Percentiles rank a stretch among this genome's conserved stretches.
Evolutionary conservation across 495 filamentous ascomycete species (phyloP).

Genomic region (Astrothelium subdiscretum): DNA sequence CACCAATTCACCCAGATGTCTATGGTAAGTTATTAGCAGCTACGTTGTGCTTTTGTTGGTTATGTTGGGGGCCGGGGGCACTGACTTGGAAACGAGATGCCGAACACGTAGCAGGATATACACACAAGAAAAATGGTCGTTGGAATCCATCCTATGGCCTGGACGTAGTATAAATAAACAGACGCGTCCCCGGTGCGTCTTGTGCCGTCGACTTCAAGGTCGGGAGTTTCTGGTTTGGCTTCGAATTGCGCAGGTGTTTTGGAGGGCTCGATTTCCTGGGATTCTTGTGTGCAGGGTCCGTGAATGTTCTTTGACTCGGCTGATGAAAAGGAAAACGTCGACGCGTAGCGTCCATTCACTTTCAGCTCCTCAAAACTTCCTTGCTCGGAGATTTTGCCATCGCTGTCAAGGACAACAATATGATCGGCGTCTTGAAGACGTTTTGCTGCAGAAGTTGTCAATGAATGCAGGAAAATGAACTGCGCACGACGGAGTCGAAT

Average conservation of each 20-base stretch:
- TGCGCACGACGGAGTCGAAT: slow-evolving; percentile 19
- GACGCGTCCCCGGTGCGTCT: slow-evolving; percentile 21
- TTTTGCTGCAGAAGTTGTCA: slow-evolving; percentile 17
- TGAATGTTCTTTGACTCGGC: slow-evolving; percentile 9
- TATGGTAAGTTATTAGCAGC: slow-evolving; percentile 7
- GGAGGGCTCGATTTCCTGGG: neutral
- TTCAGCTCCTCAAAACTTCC: slow-evolving; percentile 31
- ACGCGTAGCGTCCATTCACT: slow-evolving; percentile 23
- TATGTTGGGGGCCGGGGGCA: neutral
- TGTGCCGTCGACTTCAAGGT: slow-evolving; percentile 11
- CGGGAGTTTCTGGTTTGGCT: neutral
- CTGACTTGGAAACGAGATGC: slow-evolving; percentile 15
- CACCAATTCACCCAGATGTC: slow-evolving; percentile 47
- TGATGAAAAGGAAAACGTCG: slow-evolving; percentile 8
- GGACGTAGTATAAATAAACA: slow-evolving; percentile 21
- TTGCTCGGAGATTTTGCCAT: slow-evolving; percentile 33
- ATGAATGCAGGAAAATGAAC: slow-evolving; percentile 6
- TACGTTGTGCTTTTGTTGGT: neutral
- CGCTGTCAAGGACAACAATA: slow-evolving; percentile 32
- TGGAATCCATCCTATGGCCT: slow-evolving; percentile 15
- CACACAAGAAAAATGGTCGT: slow-evolving; percentile 24
- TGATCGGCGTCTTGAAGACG: slow-evolving; percentile 35
- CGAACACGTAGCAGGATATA: slow-evolving; percentile 19
- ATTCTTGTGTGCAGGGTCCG: neutral
- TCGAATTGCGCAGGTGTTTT: neutral